Evolutionary conservation across 371 early-diverging fungal genomes (phyloP), one percentile per base, ranked within the genome.

Genomic region (Mortierella sp.): DNA sequence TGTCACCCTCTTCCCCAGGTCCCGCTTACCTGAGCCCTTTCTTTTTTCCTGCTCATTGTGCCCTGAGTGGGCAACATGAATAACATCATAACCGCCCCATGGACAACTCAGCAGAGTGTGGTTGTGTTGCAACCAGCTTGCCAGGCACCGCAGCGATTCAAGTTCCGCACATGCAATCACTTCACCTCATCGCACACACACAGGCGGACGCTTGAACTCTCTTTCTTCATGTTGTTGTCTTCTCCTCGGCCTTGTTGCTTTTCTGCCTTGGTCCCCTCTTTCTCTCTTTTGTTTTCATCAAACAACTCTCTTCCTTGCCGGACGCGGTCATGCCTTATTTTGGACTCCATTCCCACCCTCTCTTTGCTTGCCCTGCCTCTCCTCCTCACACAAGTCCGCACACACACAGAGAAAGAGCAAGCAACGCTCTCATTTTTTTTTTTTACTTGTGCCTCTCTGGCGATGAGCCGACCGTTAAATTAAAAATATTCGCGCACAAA

Each of bases 261-360:
- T 44, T 64, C 37, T 40, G 61, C 61, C 34, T 34, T 31, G 34
- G 34, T 61, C 34, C 61, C 61, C 19, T 71, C 9, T 50, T 31
- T 50, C 34, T 21, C 19, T 5, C 37, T 6, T 1, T 34, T 26
- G 10, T 16, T 16, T 31, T 46, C 50, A 46, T 37, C 48, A 61
- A 61, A 31, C 31, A 53, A 53, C 31, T 57, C 28, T 57, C n/a
- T 28, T 61, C 28, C 28, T 28, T 67, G 61, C 43, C 40, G 44
- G 57, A 9, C 40, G 34, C 74, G 48, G 61, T 55, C 79, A 51
- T 82, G 75, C 75, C 82, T 82, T 77, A 40, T 77, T 82, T 78
- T 82, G 82, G 82, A 50, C 72, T 71, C 48, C 69, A 82, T 77
- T 73, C 72, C 43, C 48, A 24, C 72, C 72, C 55, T 61, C 19